A percentile compares a stretch with the other conserved stretches of the same genome.
phyloP scores from a whole-genome alignment of 257 asterid species.

The Asclepias syriaca region DNA sequence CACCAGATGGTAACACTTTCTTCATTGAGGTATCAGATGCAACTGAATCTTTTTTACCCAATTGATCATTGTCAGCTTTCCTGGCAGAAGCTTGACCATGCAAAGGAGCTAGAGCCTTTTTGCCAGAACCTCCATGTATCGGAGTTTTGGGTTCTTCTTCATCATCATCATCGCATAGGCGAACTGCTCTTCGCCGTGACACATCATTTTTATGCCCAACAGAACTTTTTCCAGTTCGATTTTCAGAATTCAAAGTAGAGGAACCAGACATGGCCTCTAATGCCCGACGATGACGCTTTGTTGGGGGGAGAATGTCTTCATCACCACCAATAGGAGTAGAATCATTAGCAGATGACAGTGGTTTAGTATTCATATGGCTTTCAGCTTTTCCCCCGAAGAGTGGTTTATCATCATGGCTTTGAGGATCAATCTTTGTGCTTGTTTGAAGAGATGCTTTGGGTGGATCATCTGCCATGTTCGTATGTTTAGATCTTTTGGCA shows the following conservation, averaged over 20 bases:
- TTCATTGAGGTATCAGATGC: constrained; percentile 31
- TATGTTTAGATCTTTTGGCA: constrained; percentile 39
- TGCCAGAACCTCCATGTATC: constrained; percentile 66
- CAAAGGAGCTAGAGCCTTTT: constrained; percentile 38
- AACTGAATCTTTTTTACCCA: constrained; percentile 31
- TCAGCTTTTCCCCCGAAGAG: constrained; percentile 36
- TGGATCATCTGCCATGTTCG: constrained; percentile 38
- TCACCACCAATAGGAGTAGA: constrained; percentile 42
- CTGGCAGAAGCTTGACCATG: constrained; percentile 34
- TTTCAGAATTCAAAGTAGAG: constrained; percentile 32
- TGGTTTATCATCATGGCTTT: constrained; percentile 29
- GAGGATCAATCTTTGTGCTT: constrained; percentile 31
- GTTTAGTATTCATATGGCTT: constrained; percentile 22
- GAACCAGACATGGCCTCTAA: constrained; percentile 31
- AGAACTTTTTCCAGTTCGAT: constrained; percentile 31
- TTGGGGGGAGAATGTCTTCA: constrained; percentile 69
- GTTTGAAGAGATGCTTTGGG: constrained; percentile 23
- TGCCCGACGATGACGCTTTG: constrained; percentile 61
- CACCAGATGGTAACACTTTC: constrained; percentile 40
- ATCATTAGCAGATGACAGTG: constrained; percentile 32
- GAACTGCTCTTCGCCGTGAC: constrained; percentile 81
- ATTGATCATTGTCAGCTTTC: constrained; percentile 37
- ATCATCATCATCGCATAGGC: constrained; percentile 59
- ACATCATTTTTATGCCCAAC: constrained; percentile 30
- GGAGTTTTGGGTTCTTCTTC: constrained; percentile 96